These are phyloP conservation scores for Zymoseptoria brevis DNA, from an alignment of 2,329 filamentous ascomycete species.

Conservation along the genomic window DNA sequence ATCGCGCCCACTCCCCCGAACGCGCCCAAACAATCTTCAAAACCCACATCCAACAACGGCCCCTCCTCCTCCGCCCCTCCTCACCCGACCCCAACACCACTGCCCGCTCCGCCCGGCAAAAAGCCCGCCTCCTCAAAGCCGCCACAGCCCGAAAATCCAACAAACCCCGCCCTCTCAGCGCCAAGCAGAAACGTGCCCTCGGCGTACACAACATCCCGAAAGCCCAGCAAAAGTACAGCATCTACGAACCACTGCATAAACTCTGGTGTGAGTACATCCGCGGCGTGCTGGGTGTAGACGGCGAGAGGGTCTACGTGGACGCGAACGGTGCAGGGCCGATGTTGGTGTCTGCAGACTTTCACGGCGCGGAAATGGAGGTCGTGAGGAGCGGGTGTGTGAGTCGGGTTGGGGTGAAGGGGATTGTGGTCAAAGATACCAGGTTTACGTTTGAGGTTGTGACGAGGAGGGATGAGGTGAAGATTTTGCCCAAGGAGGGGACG, in stretches of 20 bases:
- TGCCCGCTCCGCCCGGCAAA: slow-evolving; percentile 43
- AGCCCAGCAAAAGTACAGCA: slow-evolving; percentile 58
- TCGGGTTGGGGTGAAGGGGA: slow-evolving; percentile 74
- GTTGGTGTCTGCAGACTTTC: slow-evolving; percentile 78
- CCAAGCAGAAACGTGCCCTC: slow-evolving; percentile 65
- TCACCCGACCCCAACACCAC: slow-evolving; percentile 54
- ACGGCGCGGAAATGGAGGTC: slow-evolving; percentile 77
- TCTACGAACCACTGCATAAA: slow-evolving; percentile 68
- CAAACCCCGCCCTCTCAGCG: slow-evolving; percentile 64
- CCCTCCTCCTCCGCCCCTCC: slow-evolving; percentile 68
- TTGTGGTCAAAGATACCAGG: slow-evolving; percentile 81
- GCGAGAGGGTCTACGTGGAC: slow-evolving; percentile 42
- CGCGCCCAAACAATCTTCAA: slow-evolving; percentile 63
- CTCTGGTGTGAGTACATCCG: slow-evolving; percentile 82
- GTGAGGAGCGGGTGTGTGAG: slow-evolving; percentile 72
- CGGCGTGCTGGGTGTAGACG: slow-evolving; percentile 60
- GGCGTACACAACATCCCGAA: slow-evolving; percentile 68
- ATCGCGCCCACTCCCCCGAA: slow-evolving; percentile 69
- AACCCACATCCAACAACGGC: slow-evolving; percentile 75
- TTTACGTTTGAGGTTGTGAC: slow-evolving; percentile 83
- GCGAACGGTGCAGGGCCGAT: slow-evolving; percentile 58
- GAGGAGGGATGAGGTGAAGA: slow-evolving; percentile 59
- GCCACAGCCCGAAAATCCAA: slow-evolving; percentile 30
- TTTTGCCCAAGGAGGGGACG: slow-evolving; percentile 82
- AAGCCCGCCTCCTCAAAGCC: slow-evolving; percentile 28